A percentile compares a stretch with the other conserved stretches of the same genome.
Evolutionary conservation across 441 rosid genomes (phyloP).

Genomic region (Aleurites moluccanus): DNA sequence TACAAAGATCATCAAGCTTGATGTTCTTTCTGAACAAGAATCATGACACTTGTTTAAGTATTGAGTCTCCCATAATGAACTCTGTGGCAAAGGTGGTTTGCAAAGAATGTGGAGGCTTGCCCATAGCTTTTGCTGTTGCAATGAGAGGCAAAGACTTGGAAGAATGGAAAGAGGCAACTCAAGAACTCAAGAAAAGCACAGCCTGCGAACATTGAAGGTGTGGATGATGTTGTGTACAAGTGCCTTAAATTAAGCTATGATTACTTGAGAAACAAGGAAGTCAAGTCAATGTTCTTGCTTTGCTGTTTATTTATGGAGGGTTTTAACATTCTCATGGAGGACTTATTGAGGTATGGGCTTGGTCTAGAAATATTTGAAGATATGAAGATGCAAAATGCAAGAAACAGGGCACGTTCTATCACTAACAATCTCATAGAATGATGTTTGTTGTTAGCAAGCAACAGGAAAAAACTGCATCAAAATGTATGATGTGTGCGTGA

Average conservation of each 20-base stretch:
- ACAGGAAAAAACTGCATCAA: background rate
- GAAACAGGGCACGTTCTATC: background rate
- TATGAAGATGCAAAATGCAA: background rate
- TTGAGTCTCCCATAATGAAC: background rate
- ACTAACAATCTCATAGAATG: background rate
- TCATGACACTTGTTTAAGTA: background rate
- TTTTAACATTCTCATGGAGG: background rate
- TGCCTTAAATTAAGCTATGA: conserved; percentile 5
- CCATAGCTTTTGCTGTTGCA: background rate
- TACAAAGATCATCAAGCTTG: background rate
- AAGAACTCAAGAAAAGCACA: background rate
- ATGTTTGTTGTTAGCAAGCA: background rate
- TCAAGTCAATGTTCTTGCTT: background rate
- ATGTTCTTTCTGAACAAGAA: background rate
- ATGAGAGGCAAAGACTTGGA: background rate
- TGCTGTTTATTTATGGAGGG: conserved; percentile 4
- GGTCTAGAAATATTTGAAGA: background rate
- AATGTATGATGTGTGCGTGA: background rate
- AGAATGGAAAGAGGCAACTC: conserved; percentile 5
- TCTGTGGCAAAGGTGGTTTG: background rate
- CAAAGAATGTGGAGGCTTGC: conserved; percentile 4
- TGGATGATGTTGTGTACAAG: background rate
- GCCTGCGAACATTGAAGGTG: background rate
- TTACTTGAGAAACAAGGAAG: background rate
- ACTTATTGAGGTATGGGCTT: background rate